Evolutionary conservation across 75 land plant species (phyloP).

Genomic region (Pinus tabuliformis): DNA sequence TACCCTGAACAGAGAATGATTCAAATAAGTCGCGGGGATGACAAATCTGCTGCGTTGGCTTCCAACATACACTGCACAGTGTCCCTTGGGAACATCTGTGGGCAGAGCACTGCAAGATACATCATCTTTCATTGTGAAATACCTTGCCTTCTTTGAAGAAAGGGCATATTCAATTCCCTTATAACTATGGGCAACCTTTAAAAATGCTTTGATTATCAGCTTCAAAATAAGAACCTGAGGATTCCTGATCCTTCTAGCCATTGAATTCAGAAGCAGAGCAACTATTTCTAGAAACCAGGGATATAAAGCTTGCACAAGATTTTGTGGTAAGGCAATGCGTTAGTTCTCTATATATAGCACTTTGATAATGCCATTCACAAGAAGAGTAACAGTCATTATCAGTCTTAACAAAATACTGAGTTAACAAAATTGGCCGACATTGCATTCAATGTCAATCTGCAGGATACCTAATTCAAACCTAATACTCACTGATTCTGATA

Average conservation of each 20-base stretch:
- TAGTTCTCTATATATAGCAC: no score
- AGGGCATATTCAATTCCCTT: neutral
- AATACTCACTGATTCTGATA: no score
- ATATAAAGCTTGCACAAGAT: no score
- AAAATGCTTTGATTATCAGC: neutral
- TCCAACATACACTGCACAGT: slow-evolving; percentile 67
- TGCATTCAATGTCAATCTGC: no score
- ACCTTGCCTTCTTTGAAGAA: neutral
- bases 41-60: slow-evolving; percentile 18
- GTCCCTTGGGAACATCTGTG: slow-evolving; percentile 18
- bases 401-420: no score
- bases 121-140: neutral
- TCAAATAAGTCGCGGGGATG: slow-evolving; percentile 30
- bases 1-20: slow-evolving; percentile 38
- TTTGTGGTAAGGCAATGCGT: no score
- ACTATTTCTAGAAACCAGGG: no score
- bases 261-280: neutral
- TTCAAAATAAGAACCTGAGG: neutral
- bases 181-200: neutral
- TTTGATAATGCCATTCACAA: no score
- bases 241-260: neutral
- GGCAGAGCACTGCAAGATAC: neutral
- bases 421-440: no score
- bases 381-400: no score
- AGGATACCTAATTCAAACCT: no score